Conservation (phyloP, 176 grass and related monocot genomes). For the Avena sativa region DNA sequence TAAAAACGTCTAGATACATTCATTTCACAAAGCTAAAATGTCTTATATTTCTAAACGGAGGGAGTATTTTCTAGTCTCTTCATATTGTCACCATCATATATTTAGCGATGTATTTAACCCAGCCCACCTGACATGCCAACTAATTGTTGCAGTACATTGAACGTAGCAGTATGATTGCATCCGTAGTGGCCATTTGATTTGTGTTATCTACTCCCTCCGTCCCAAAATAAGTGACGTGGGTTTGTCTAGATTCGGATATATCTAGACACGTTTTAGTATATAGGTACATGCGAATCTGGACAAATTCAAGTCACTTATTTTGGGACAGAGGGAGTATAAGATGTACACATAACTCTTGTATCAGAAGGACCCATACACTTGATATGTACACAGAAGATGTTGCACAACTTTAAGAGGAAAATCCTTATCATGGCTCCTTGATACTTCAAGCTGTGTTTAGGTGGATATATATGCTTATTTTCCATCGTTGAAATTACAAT, state of each 20-base stretch:
- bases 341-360: neutral
- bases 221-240: no score
- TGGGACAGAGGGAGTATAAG: no score
- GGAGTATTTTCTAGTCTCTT: no score
- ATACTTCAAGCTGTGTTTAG: neutral
- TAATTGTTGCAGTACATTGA: neutral
- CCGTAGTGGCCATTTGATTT: neutral
- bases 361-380: neutral
- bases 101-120: neutral
- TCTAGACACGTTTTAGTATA: no score
- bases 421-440: neutral
- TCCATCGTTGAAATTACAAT: neutral
- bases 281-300: no score
- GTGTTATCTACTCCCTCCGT: no score
- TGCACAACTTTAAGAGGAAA: neutral
- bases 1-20: no score
- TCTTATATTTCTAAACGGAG: no score
- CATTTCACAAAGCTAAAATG: no score
- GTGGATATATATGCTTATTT: slow-evolving; percentile 1
- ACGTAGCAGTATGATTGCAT: neutral
- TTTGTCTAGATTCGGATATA: no score
- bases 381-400: neutral
- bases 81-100: neutral
- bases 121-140: neutral
- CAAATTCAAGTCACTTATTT: no score